Evolutionary conservation across 2,329 filamentous ascomycete genomes (phyloP), one percentile per base, ranked within the genome.

Genomic region (Penicillium sp.): DNA sequence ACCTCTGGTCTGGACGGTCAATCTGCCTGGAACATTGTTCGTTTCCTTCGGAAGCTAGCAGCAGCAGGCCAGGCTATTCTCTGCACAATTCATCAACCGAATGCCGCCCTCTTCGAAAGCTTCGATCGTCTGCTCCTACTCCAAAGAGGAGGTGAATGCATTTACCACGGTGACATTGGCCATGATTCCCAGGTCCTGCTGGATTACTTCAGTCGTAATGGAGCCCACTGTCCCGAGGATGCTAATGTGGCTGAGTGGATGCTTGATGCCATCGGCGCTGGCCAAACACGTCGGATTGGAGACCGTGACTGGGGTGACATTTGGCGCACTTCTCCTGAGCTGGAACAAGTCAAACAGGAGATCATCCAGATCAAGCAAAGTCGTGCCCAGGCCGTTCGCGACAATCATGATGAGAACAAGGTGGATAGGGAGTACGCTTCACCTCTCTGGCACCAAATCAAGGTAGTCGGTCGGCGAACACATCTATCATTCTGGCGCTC

Each of bases 401-500:
- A 62, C 63, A 56, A 62, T 21, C 52, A 63, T 10, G 74, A 75
- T 3, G 70, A 76, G 3, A 63, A 67, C 4, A 77, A 80, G 0
- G 73, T 82, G 6, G 83, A 91, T 60, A 85, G 82, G 64, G 91
- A 96, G 72, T 96, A 89, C 65, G 92, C 92, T 0, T 92, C 90
- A 0, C 89, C 92, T 0, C 73, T 91, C 9, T 78, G 76, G 75
- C 89, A 91, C 70, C 92, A 96, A 78, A 83, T 95, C 71, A 87
- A 85, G 72, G 75, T 89, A 3, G 90, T 96, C 31, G 82, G 85
- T 62, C 79, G 77, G 55, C 86, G 92, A 54, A 90, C 87, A 60
- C 88, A 91, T 70, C 77, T 90, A 4, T 82, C 89, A 0, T 93
- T 89, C 78, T 96, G 90, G 90, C 82, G 91, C 40, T 89, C 88